A percentile compares a stretch with the other conserved stretches of the same genome.
These are phyloP conservation scores for Aspergillus sp. DNA, from an alignment of 2,329 filamentous ascomycete genomes.

Conservation along the genomic window DNA sequence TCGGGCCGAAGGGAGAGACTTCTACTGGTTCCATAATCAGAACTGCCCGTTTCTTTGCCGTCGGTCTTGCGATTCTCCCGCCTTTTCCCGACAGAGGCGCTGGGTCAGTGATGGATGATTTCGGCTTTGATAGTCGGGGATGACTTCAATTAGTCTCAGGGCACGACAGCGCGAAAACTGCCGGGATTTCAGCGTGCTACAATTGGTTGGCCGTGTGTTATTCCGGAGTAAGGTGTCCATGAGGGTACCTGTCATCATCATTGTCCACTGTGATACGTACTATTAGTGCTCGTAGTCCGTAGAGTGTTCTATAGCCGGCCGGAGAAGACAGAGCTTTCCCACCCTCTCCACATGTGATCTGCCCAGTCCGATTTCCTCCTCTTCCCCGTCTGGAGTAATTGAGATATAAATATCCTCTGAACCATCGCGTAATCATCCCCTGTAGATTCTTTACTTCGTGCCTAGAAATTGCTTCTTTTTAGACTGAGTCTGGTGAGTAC, in stretches of 20 bases:
- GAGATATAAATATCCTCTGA: not conserved
- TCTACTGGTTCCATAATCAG: not conserved
- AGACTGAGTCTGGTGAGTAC: not conserved
- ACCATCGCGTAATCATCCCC: not conserved
- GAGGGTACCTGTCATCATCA: not conserved
- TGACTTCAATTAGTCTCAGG: conserved; percentile 4
- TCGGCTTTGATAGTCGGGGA: conserved; percentile 5
- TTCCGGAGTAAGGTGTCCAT: no score
- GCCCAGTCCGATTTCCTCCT: not conserved
- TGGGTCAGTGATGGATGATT: conserved; percentile 5
- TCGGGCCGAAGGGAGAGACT: conserved; percentile 19
- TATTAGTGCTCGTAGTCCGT: not conserved
- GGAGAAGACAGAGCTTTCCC: not conserved
- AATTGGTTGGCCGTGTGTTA: not conserved
- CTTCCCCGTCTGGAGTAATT: not conserved
- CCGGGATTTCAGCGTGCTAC: conserved; percentile 9
- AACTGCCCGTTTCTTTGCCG: conserved; percentile 11
- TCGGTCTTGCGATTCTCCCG: conserved; percentile 17
- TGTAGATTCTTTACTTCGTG: not conserved
- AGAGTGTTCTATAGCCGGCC: not conserved
- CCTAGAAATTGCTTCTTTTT: not conserved
- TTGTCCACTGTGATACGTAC: not conserved
- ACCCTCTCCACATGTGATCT: conserved; percentile 14
- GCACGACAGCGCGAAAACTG: conserved; percentile 14
- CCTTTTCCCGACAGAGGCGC: conserved; percentile 26